phyloP scores from a whole-genome alignment of 495 filamentous ascomycete genomes.

The Trypethelium eluteriae region DNA sequence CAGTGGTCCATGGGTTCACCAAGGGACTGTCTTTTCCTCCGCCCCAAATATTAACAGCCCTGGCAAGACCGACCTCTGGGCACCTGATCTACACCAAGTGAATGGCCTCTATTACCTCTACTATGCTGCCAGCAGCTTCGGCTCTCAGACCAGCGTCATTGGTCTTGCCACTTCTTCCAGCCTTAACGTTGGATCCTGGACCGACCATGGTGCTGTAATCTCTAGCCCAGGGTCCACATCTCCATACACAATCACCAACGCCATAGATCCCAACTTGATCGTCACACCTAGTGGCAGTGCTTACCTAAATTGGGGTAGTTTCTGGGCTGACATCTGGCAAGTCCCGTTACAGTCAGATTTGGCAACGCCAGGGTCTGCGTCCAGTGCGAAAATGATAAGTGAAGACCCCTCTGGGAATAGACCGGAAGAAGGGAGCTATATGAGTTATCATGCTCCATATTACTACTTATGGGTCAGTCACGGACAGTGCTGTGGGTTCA shows the following conservation, averaged over 20 bases:
- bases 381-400: slow-evolving; percentile 27
- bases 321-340: slow-evolving; percentile 63
- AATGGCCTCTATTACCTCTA: slow-evolving; percentile 59
- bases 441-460: slow-evolving; percentile 49
- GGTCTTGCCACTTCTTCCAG: slow-evolving; percentile 59
- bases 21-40: slow-evolving; percentile 49
- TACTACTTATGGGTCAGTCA: slow-evolving; percentile 63
- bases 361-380: slow-evolving; percentile 26
- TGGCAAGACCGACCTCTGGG: slow-evolving; percentile 56
- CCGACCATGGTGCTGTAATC: slow-evolving; percentile 41
- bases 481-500: slow-evolving; percentile 52
- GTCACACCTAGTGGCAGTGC: slow-evolving; percentile 37
- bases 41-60: slow-evolving; percentile 49
- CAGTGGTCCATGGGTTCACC: slow-evolving; percentile 56
- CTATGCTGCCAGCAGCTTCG: slow-evolving; percentile 60
- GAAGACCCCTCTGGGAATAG: slow-evolving; percentile 39
- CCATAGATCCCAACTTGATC: slow-evolving; percentile 63
- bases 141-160: slow-evolving; percentile 55
- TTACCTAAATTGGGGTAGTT: slow-evolving; percentile 60
- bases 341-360: slow-evolving; percentile 42
- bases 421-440: slow-evolving; percentile 51
- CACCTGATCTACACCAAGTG: slow-evolving; percentile 56
- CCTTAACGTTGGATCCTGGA: slow-evolving; percentile 56
- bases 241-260: slow-evolving; percentile 46
- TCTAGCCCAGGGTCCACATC: slow-evolving; percentile 40